A percentile compares a stretch with the other conserved stretches of the same genome.
Conservation (phyloP, 176 grass and related monocot genomes). For the Pharus latifolius region DNA sequence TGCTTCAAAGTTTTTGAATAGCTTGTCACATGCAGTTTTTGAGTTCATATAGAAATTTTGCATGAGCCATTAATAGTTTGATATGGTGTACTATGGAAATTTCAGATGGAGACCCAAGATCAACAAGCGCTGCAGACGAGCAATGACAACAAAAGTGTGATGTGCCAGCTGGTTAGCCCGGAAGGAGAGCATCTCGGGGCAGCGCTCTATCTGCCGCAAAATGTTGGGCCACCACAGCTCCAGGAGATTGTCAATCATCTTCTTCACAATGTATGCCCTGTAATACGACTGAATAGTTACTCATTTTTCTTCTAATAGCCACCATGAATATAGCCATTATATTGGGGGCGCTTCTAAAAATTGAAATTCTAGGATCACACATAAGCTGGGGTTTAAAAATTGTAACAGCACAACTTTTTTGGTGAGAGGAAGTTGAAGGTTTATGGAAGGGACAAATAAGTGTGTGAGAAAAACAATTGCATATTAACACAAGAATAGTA, state of each 20-base stretch:
- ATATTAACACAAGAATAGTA: no score
- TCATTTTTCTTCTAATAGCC: background rate
- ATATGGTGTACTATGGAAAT: background rate
- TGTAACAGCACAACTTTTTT: no score
- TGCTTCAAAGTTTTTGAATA: no score
- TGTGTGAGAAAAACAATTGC: no score
- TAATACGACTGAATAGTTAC: background rate
- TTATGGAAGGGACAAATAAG: no score
- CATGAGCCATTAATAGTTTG: no score
- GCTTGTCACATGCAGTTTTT: no score
- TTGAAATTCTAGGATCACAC: no score
- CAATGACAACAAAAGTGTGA: conserved; percentile 31
- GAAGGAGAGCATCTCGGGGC: conserved; percentile 70
- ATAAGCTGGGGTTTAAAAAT: no score
- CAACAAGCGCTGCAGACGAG: background rate
- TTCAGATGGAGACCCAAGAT: conserved; percentile 19
- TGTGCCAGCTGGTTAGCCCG: conserved; percentile 68
- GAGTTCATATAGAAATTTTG: no score
- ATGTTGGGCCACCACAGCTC: conserved; percentile 65
- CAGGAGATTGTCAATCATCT: conserved; percentile 95
- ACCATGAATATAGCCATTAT: background rate
- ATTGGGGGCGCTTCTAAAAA: no score
- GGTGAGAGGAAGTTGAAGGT: no score
- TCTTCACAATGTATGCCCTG: conserved; percentile 48
- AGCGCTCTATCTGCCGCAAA: conserved; percentile 76